A percentile compares a stretch with the other conserved stretches of the same genome.
phyloP scores from a whole-genome alignment of 2,329 filamentous ascomycete genomes.

The Colletotrichum somersetense region DNA sequence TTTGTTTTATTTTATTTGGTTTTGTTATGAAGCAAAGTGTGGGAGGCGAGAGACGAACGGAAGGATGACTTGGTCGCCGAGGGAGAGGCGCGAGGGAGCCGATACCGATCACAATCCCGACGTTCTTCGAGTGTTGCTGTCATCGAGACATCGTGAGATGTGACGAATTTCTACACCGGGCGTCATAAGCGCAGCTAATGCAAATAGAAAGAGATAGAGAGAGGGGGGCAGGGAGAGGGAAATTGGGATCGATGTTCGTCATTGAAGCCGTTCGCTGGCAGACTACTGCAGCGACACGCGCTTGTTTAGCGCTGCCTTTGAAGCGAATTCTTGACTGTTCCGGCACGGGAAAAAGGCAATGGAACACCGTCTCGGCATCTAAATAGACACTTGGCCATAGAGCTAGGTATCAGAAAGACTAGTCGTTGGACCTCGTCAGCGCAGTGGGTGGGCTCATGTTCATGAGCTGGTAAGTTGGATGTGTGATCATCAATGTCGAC shows the following conservation, averaged over 20 bases:
- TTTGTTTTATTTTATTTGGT: no score
- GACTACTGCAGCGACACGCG: background rate
- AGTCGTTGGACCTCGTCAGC: background rate
- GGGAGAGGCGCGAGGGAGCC: background rate
- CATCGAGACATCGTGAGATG: background rate
- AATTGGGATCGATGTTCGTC: background rate
- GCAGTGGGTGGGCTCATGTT: background rate
- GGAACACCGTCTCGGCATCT: no score
- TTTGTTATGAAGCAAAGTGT: background rate
- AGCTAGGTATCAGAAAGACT: background rate
- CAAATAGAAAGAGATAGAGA: background rate
- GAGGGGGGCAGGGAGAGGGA: background rate
- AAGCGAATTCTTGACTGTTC: no score
- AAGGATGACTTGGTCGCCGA: background rate
- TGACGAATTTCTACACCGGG: background rate
- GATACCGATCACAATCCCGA: background rate
- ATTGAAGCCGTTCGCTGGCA: background rate
- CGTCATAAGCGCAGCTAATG: background rate
- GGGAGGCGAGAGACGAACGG: background rate
- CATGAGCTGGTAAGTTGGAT: background rate
- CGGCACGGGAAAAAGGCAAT: background rate
- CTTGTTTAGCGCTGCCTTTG: background rate
- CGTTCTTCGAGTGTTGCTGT: background rate
- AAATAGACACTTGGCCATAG: background rate
- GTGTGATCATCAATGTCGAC: background rate